Percentiles rank a stretch among this genome's conserved stretches.
Conservation (phyloP, 2,329 filamentous ascomycete species). For the Setomelanomma holmii region DNA sequence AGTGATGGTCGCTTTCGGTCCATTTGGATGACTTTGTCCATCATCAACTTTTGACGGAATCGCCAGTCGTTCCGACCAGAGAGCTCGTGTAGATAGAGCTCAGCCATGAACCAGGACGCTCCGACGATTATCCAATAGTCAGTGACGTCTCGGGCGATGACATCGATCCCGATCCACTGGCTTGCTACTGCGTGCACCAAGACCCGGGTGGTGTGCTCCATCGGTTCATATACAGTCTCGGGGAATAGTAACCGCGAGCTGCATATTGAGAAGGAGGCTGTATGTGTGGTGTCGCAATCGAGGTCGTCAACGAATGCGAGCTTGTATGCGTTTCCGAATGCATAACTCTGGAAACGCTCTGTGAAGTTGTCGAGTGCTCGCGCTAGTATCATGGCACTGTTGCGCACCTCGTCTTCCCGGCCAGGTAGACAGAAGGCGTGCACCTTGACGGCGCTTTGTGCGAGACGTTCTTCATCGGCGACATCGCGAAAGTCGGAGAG, state of each 20-base stretch:
- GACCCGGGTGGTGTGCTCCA: constrained; percentile 80
- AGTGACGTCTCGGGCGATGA: constrained; percentile 79
- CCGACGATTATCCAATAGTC: constrained; percentile 92
- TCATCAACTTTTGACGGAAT: constrained; percentile 84
- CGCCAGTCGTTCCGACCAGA: constrained; percentile 95
- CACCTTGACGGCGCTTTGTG: constrained; percentile 85
- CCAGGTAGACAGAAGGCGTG: constrained; percentile 91
- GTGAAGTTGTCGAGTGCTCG: constrained; percentile 89
- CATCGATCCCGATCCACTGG: constrained; percentile 94
- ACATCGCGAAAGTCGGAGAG: constrained; percentile 87
- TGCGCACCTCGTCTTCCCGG: constrained; percentile 79
- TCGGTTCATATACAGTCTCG: constrained; percentile 82
- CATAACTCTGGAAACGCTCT: constrained; percentile 86
- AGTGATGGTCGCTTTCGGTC: constrained; percentile 85
- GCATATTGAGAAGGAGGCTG: constrained; percentile 85
- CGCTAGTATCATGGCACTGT: constrained; percentile 85
- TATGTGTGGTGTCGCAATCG: constrained; percentile 73
- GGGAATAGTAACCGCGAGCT: constrained; percentile 87
- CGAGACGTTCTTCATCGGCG: constrained; percentile 89
- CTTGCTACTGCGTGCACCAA: constrained; percentile 84
- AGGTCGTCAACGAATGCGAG: constrained; percentile 94
- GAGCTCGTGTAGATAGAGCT: constrained; percentile 86
- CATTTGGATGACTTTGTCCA: constrained; percentile 80
- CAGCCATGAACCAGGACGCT: constrained; percentile 92
- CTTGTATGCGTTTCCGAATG: constrained; percentile 85